A percentile compares a stretch with the other conserved stretches of the same genome.
Conservation (phyloP, 2,329 filamentous ascomycete genomes). For the Zymoseptoria ardabiliae region DNA sequence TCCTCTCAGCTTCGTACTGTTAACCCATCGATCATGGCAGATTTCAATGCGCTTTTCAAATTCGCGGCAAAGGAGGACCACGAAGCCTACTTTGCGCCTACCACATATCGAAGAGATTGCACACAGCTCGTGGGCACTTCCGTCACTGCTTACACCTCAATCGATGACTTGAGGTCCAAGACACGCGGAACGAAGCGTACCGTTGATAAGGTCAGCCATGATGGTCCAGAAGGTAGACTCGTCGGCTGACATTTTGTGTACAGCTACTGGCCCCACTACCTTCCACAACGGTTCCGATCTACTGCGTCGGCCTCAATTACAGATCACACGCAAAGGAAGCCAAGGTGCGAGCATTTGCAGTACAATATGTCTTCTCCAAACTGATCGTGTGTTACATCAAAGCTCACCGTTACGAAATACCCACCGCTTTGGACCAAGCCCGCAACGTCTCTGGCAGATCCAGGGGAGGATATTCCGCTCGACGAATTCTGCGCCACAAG, state of each 20-base stretch:
- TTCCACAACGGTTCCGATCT: conserved; percentile 4
- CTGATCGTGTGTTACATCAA: background rate
- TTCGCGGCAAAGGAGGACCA: background rate
- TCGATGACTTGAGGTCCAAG: background rate
- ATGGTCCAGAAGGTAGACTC: background rate
- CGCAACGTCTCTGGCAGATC: conserved; percentile 6
- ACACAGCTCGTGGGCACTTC: background rate
- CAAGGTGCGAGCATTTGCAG: background rate
- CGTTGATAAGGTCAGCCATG: background rate
- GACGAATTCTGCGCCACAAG: conserved; percentile 7
- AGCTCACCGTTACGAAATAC: conserved; percentile 3
- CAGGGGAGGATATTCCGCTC: conserved; percentile 7
- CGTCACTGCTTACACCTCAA: background rate
- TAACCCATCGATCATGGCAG: background rate
- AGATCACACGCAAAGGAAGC: conserved; percentile 6
- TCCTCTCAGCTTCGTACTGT: background rate
- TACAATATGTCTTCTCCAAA: background rate
- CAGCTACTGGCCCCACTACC: conserved; percentile 7
- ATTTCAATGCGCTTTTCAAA: conserved; percentile 3
- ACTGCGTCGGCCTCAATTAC: conserved; percentile 12
- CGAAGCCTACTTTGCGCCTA: conserved; percentile 1
- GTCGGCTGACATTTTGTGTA: background rate
- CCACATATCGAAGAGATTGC: background rate
- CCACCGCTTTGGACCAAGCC: conserved; percentile 12
- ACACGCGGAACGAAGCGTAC: background rate